These are phyloP conservation scores for Acanthamoeba rhysodes DNA, from an alignment of 208 protist genomes.

Conservation along the genomic window DNA sequence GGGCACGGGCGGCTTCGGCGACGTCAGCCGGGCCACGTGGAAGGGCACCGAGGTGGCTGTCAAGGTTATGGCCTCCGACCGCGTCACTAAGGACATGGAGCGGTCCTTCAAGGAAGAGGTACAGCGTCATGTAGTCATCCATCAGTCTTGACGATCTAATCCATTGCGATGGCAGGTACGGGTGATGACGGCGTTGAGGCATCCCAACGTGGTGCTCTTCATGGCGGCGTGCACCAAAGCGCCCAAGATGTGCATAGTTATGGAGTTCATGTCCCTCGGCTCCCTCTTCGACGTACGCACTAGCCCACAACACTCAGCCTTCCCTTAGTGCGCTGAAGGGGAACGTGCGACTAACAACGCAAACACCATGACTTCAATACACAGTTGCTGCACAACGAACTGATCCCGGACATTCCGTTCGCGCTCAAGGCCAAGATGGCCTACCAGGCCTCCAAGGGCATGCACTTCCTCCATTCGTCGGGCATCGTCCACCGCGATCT, in stretches of 20 bases:
- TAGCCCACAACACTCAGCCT: background rate
- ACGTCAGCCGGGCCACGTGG: slow-evolving; percentile 41
- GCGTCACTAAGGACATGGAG: slow-evolving; percentile 52
- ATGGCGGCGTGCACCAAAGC: slow-evolving; percentile 27
- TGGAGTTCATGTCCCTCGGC: slow-evolving; percentile 23
- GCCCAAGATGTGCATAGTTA: slow-evolving; percentile 29
- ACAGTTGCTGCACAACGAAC: slow-evolving; percentile 21
- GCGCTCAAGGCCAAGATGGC: slow-evolving; percentile 48
- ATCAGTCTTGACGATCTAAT: background rate
- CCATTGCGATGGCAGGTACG: background rate
- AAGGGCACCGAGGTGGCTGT: slow-evolving; percentile 70
- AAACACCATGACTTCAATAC: background rate
- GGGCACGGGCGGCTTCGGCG: slow-evolving; percentile 62
- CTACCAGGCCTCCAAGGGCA: slow-evolving; percentile 12
- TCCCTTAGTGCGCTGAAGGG: background rate
- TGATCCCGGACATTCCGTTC: background rate
- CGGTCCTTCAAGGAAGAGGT: slow-evolving; percentile 54
- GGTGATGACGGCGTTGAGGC: background rate
- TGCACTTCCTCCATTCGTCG: slow-evolving; percentile 53
- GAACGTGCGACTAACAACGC: background rate
- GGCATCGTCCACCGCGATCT: slow-evolving; percentile 30
- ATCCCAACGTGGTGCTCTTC: slow-evolving; percentile 41
- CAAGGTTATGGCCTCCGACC: slow-evolving; percentile 53
- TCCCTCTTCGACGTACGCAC: background rate
- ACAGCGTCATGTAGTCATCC: background rate